A percentile compares a stretch with the other conserved stretches of the same genome.
Evolutionary conservation across 768 basidiomycete species (phyloP).

Genomic region (Termitomyces sp.): DNA sequence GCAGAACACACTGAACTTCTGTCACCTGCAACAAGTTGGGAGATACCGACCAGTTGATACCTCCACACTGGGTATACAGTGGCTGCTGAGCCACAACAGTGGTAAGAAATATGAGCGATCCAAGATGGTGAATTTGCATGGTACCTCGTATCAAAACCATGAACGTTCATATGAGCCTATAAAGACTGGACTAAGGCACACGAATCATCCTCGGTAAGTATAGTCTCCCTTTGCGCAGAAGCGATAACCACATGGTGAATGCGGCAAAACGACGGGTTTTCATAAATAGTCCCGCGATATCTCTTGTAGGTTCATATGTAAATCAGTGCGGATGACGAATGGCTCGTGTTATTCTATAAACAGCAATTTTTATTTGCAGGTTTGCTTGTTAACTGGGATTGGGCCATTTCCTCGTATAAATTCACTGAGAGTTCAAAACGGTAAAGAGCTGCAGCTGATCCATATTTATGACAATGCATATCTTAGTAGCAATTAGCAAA

Average conservation of each 20-base stretch:
- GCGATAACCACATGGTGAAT: conserved; percentile 6
- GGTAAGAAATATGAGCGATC: conserved; percentile 21
- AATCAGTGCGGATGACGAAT: neutral
- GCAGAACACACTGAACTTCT: neutral
- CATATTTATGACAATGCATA: neutral
- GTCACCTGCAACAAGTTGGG: neutral
- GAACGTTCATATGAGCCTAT: conserved; percentile 1
- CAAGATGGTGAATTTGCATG: conserved; percentile 16
- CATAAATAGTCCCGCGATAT: neutral
- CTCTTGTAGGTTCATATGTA: neutral
- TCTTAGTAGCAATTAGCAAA: neutral
- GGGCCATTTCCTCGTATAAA: neutral
- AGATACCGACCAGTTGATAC: conserved; percentile 41
- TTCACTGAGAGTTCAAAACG: neutral
- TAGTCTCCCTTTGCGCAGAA: conserved; percentile 2
- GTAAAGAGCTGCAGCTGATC: neutral
- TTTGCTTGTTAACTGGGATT: neutral
- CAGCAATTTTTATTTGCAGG: neutral
- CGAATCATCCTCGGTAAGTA: conserved; percentile 14
- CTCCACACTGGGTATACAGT: conserved; percentile 47
- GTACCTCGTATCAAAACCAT: neutral
- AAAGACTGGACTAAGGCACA: neutral
- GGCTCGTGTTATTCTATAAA: neutral
- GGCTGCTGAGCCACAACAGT: conserved; percentile 34
- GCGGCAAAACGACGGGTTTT: conserved; percentile 26